Percentiles rank a stretch among this genome's conserved stretches.
These are phyloP conservation scores for Aspergillus fijiensis DNA, from an alignment of 2,329 filamentous ascomycete genomes.

Conservation along the genomic window DNA sequence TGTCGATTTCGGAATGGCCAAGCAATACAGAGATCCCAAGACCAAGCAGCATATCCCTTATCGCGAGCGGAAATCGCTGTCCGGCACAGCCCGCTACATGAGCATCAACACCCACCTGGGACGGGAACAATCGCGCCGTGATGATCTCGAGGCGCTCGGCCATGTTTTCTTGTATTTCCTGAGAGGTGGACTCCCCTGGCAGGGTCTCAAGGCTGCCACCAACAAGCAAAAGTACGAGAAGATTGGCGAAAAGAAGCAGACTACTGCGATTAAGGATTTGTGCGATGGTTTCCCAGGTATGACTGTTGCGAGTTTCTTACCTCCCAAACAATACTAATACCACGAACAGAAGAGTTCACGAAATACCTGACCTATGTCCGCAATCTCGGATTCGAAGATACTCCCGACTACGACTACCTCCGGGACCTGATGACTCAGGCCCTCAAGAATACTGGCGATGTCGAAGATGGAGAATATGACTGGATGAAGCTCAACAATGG, in stretches of 20 bases:
- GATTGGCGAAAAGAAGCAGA: constrained; percentile 99
- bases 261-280: constrained; percentile 91
- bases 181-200: constrained; percentile 65
- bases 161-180: constrained; percentile 72
- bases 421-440: constrained; percentile 95
- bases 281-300: constrained; percentile 86
- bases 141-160: constrained; percentile 84
- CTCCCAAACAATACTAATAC: constrained; percentile 27
- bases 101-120: constrained; percentile 99
- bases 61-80: constrained; percentile 92
- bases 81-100: constrained; percentile 97
- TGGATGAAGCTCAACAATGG: constrained; percentile 98
- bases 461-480: constrained; percentile 98
- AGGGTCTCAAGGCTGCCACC: constrained; percentile 66
- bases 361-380: constrained; percentile 97
- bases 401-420: constrained; percentile 96
- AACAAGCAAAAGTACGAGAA: constrained; percentile 99
- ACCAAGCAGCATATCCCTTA: constrained; percentile 99
- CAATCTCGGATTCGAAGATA: constrained; percentile 97
- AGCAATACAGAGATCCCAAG: constrained; percentile 98
- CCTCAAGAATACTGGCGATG: constrained; percentile 87
- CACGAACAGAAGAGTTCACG: constrained; percentile 76
- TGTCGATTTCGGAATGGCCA: constrained; percentile 99
- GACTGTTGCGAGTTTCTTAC: background rate
- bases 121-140: constrained; percentile 90